Conservation (phyloP, 2,329 filamentous ascomycete genomes). For the Chrysoporthe cubensis region DNA sequence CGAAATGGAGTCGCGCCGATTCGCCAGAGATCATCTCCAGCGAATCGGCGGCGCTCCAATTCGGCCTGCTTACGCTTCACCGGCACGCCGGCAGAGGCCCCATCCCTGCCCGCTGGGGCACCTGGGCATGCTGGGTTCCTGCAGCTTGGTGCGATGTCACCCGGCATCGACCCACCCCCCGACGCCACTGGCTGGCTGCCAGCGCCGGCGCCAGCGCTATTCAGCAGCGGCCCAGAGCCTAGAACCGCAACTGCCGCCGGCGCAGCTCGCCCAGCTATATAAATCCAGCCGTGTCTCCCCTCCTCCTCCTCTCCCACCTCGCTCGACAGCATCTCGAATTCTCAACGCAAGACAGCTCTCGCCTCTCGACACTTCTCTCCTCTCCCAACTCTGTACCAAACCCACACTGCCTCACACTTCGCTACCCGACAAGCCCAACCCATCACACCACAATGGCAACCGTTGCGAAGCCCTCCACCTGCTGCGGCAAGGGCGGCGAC, state of each 20-base stretch:
- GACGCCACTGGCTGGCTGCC: conserved; percentile 17
- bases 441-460: conserved; percentile 38
- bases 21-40: conserved; percentile 13
- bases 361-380: neutral
- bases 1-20: conserved; percentile 22
- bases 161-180: conserved; percentile 13
- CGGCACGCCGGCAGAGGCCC: conserved; percentile 1
- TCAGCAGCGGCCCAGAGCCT: no score
- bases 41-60: conserved; percentile 23
- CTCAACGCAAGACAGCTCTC: no score
- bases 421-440: conserved; percentile 8
- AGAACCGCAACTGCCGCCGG: no score
- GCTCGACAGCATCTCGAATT: neutral
- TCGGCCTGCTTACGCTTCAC: conserved; percentile 8
- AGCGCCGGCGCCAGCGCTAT: neutral
- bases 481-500: conserved; percentile 58
- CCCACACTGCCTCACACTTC: neutral
- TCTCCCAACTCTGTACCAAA: neutral
- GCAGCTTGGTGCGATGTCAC: conserved; percentile 18
- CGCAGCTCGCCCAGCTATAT: neutral
- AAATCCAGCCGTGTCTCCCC: conserved; percentile 14
- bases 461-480: conserved; percentile 49
- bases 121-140: conserved; percentile 24
- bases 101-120: conserved; percentile 17
- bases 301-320: no score